Evolutionary conservation across 2,329 filamentous ascomycete genomes (phyloP).

Genomic region (Cercospora sp.): DNA sequence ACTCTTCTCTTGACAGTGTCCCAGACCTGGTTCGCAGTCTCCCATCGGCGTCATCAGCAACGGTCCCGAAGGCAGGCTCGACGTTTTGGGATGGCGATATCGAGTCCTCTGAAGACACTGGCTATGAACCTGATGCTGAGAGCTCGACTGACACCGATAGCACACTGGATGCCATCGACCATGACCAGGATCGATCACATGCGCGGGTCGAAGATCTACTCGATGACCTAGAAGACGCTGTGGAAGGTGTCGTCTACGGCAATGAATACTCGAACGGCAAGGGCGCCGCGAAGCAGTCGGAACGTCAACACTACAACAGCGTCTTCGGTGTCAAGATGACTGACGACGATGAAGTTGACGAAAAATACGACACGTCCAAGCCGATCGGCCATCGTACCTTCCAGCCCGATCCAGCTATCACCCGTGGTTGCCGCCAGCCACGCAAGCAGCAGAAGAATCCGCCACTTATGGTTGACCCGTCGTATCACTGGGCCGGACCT

Average conservation of each 20-base stretch:
- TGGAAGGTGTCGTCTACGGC: conserved; percentile 4
- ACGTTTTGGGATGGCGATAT: background rate
- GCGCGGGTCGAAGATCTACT: background rate
- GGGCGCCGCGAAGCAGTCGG: background rate
- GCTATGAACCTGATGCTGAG: conserved; percentile 6
- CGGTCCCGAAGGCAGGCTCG: background rate
- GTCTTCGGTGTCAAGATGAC: background rate
- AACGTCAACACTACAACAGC: background rate
- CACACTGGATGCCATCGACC: background rate
- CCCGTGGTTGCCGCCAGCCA: background rate
- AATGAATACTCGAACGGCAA: background rate
- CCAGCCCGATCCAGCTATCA: conserved; percentile 1
- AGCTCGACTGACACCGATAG: conserved; percentile 5
- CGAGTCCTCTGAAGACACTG: background rate
- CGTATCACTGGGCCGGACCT: background rate
- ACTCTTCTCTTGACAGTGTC: background rate
- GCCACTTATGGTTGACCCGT: conserved; percentile 7
- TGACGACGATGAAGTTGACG: background rate
- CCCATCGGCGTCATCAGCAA: background rate
- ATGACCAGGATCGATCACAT: background rate
- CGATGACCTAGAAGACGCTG: background rate
- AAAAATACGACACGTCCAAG: background rate
- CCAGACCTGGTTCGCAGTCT: background rate
- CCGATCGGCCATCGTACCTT: background rate
- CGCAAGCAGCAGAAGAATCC: conserved; percentile 12